Conservation (phyloP, 2,329 filamentous ascomycete genomes). For the Calonectria honghensis region DNA sequence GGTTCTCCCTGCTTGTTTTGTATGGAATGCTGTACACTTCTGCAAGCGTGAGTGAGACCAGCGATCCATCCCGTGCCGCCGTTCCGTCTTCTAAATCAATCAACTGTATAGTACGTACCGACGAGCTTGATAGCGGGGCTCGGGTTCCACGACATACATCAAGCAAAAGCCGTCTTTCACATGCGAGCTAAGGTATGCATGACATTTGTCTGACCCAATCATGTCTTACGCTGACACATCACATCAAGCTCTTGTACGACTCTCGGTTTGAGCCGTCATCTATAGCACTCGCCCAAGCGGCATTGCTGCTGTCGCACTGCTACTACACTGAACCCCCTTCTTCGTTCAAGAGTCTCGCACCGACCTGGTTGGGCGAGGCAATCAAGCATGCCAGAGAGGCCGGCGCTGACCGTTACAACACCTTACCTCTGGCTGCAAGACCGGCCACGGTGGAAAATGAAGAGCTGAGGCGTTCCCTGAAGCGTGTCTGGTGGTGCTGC, state of each 20-base stretch:
- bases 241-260: conserved; percentile 16
- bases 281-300: conserved; percentile 27
- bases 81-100: neutral
- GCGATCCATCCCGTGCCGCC: neutral
- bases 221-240: neutral
- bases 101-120: conserved; percentile 27
- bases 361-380: conserved; percentile 31
- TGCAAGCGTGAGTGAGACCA: conserved; percentile 30
- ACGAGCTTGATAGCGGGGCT: conserved; percentile 33
- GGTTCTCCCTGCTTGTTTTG: conserved; percentile 29
- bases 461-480: conserved; percentile 11
- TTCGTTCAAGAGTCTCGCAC: conserved; percentile 19
- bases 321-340: conserved; percentile 28
- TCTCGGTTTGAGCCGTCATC: conserved; percentile 23
- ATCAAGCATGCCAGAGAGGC: conserved; percentile 32
- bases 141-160: conserved; percentile 33
- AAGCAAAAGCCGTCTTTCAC: conserved; percentile 32
- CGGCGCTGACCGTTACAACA: conserved; percentile 30
- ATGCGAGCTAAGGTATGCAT: conserved; percentile 30
- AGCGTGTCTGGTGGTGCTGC: conserved; percentile 40
- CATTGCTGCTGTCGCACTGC: conserved; percentile 31
- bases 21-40: conserved; percentile 38
- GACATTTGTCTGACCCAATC: neutral
- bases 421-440: neutral
- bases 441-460: conserved; percentile 29